Percentiles rank a stretch among this genome's conserved stretches.
Conservation (phyloP, 495 filamentous ascomycete genomes). For the Umbilicaria muhlenbergii region DNA sequence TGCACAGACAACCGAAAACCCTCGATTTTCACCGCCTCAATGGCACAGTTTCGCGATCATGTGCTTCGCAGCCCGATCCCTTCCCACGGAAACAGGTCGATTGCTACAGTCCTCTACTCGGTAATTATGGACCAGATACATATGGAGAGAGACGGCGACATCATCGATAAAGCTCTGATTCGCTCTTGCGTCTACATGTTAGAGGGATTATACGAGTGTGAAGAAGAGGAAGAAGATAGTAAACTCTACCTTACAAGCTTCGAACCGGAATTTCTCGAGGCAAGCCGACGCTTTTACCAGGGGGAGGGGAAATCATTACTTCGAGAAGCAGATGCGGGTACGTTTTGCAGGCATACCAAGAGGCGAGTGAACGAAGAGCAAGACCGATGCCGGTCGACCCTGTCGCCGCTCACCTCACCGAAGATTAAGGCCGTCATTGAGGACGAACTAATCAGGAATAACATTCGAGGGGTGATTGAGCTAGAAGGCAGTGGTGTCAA, state of each 20-base stretch:
- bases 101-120: slow-evolving; percentile 58
- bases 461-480: slow-evolving; percentile 66
- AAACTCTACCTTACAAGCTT: slow-evolving; percentile 78
- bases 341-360: slow-evolving; percentile 66
- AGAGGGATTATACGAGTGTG: slow-evolving; percentile 72
- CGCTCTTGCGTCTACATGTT: slow-evolving; percentile 81
- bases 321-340: slow-evolving; percentile 60
- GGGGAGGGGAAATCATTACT: slow-evolving; percentile 58
- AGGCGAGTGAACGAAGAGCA: slow-evolving; percentile 65
- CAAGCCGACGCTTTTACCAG: slow-evolving; percentile 59
- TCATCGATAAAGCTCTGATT: slow-evolving; percentile 70
- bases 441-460: slow-evolving; percentile 55
- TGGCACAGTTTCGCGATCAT: slow-evolving; percentile 75
- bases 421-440: slow-evolving; percentile 74
- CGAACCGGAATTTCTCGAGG: slow-evolving; percentile 57
- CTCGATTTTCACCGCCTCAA: slow-evolving; percentile 66
- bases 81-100: slow-evolving; percentile 23
- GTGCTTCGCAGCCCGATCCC: slow-evolving; percentile 43
- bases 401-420: slow-evolving; percentile 48
- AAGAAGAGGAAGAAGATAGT: slow-evolving; percentile 43
- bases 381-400: slow-evolving; percentile 62
- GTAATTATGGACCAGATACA: slow-evolving; percentile 83
- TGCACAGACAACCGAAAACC: slow-evolving; percentile 54
- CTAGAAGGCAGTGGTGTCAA: slow-evolving; percentile 72
- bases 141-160: slow-evolving; percentile 80